Evolutionary conservation across 768 basidiomycete genomes (phyloP).

Genomic region (Auricularia auricula-judae): DNA sequence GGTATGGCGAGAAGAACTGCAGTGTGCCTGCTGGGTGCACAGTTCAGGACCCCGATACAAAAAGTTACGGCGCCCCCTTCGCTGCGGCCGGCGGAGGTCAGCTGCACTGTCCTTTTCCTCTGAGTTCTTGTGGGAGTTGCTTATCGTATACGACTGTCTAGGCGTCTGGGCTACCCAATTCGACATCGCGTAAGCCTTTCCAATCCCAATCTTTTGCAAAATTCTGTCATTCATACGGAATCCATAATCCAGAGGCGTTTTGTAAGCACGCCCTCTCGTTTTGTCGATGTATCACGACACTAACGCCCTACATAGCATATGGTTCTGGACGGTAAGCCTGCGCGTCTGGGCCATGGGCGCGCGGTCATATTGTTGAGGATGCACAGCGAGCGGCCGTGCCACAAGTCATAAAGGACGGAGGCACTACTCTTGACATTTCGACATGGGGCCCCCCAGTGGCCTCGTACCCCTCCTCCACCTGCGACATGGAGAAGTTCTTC

Average conservation of each 20-base stretch:
- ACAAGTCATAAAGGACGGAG: too few species aligned
- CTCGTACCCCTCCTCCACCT: slow-evolving; percentile 26
- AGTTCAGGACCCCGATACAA: background rate
- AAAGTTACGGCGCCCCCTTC: background rate
- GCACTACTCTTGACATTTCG: slow-evolving; percentile 20
- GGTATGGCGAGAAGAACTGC: background rate
- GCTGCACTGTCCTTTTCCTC: background rate
- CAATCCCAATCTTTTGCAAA: background rate
- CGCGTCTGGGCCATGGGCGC: too few species aligned
- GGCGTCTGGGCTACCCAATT: slow-evolving; percentile 64
- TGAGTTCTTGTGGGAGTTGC: background rate
- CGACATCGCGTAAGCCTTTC: slow-evolving; percentile 26
- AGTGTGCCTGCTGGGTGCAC: background rate
- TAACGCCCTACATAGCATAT: background rate
- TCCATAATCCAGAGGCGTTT: slow-evolving; percentile 25
- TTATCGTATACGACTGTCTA: slow-evolving; percentile 38
- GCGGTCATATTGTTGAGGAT: background rate
- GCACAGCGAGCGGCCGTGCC: too few species aligned
- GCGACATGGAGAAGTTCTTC: slow-evolving; percentile 36
- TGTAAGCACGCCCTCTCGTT: slow-evolving; percentile 26
- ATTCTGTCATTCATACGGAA: background rate
- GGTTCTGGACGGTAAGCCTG: background rate
- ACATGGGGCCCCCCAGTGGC: slow-evolving; percentile 39
- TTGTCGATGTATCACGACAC: slow-evolving; percentile 7
- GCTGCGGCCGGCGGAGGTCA: background rate